phyloP scores from a whole-genome alignment of 495 filamentous ascomycete species.

The Penicillium coffeae region DNA sequence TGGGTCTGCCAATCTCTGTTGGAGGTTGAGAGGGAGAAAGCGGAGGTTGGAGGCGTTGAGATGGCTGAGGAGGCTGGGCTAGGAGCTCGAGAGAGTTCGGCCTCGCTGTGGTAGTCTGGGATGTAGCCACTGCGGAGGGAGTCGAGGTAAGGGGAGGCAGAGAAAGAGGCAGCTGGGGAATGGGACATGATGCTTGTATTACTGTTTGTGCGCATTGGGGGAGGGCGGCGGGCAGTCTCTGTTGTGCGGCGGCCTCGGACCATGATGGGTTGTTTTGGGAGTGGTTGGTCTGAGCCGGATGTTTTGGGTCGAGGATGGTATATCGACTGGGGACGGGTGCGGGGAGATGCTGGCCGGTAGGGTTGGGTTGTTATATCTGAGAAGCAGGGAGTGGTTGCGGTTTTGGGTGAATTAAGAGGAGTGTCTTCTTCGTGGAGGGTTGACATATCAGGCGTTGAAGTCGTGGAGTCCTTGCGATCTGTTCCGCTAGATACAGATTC shows the following conservation, averaged over 20 bases:
- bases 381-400: conserved; percentile 19
- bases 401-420: conserved; percentile 1
- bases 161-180: conserved; percentile 7
- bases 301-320: conserved; percentile 24
- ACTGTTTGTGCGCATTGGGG: conserved; percentile 30
- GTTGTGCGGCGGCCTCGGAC: conserved; percentile 14
- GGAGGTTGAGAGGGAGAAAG: conserved; percentile 15
- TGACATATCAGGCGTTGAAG: conserved; percentile 1
- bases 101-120: conserved; percentile 20
- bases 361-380: conserved; percentile 27
- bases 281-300: conserved; percentile 20
- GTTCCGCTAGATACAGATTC: conserved; percentile 1
- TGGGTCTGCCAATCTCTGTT: conserved; percentile 19
- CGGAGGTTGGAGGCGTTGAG: conserved; percentile 12
- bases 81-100: conserved; percentile 13
- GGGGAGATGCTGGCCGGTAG: conserved; percentile 19
- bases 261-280: conserved; percentile 6
- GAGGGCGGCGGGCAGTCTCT: conserved; percentile 20
- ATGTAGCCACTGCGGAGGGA: conserved; percentile 15
- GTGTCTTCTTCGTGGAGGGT: neutral
- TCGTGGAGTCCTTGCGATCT: conserved; percentile 6
- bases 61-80: conserved; percentile 23
- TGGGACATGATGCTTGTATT: conserved; percentile 23
- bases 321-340: conserved; percentile 4
- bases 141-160: conserved; percentile 14